A percentile compares a stretch with the other conserved stretches of the same genome.
Conservation (phyloP, 148 eudicot genomes). For the Suaeda aralocaspica region DNA sequence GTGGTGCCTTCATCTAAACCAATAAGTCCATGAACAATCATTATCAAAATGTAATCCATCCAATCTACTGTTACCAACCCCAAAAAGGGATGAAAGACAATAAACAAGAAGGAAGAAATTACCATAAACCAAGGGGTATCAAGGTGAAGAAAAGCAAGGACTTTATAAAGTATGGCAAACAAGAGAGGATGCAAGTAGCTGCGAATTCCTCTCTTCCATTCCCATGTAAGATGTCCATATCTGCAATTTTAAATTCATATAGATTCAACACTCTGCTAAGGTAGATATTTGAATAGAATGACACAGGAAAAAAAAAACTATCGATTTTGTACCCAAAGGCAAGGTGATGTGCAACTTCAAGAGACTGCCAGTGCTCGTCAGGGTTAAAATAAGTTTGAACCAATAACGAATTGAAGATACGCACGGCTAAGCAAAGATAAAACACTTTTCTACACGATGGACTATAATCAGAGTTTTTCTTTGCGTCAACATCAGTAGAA, state of each 20-base stretch:
- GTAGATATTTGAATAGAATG: background rate
- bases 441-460: slow-evolving; percentile 45
- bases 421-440: slow-evolving; percentile 44
- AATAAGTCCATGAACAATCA: slow-evolving; percentile 1
- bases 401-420: slow-evolving; percentile 59
- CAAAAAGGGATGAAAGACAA: background rate
- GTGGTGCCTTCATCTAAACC: slow-evolving; percentile 71
- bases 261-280: slow-evolving; percentile 16
- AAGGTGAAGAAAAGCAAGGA: slow-evolving; percentile 63
- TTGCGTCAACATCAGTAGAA: slow-evolving; percentile 17
- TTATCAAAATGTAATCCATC: background rate
- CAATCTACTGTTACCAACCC: background rate
- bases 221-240: slow-evolving; percentile 97
- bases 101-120: slow-evolving; percentile 3
- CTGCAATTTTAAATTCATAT: slow-evolving; percentile 34
- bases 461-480: slow-evolving; percentile 19
- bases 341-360: slow-evolving; percentile 84
- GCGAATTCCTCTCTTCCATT: slow-evolving; percentile 81
- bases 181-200: slow-evolving; percentile 84
- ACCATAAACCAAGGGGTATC: slow-evolving; percentile 88
- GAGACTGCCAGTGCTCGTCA: slow-evolving; percentile 96
- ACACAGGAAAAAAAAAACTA: background rate
- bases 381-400: slow-evolving; percentile 95
- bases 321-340: slow-evolving; percentile 56
- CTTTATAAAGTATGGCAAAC: slow-evolving; percentile 74